Evolutionary conservation across 2,329 filamentous ascomycete species (phyloP).

Genomic region (Botryosphaeria dothidea): DNA sequence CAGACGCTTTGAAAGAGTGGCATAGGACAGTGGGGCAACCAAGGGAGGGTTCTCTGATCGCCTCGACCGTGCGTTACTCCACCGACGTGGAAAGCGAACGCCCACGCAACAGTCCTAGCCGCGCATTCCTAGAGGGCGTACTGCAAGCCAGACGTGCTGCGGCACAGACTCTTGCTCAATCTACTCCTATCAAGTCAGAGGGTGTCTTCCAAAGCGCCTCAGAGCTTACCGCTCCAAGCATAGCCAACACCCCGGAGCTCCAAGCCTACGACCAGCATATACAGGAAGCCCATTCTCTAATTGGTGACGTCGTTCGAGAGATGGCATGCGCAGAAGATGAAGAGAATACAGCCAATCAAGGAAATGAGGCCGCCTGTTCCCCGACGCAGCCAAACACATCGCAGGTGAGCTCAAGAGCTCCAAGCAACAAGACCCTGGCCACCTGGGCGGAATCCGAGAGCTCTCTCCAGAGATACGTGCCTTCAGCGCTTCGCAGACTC

Average conservation of each 20-base stretch:
- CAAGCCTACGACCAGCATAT: slow-evolving; percentile 35
- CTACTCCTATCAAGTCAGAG: slow-evolving; percentile 27
- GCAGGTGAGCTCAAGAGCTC: background rate
- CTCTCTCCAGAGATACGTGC: background rate
- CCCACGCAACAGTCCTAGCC: slow-evolving; percentile 6
- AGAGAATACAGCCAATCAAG: background rate
- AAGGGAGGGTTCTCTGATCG: background rate
- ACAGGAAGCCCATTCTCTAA: slow-evolving; percentile 29
- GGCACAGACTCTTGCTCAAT: slow-evolving; percentile 2
- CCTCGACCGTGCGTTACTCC: slow-evolving; percentile 3
- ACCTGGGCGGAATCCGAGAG: background rate
- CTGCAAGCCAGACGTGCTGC: background rate
- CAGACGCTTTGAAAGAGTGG: background rate
- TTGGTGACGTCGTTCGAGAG: background rate
- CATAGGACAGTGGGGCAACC: slow-evolving; percentile 5
- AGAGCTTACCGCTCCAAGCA: slow-evolving; percentile 50
- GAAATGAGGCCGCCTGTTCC: background rate
- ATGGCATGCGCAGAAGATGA: background rate
- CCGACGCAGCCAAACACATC: background rate
- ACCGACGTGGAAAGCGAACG: slow-evolving; percentile 4
- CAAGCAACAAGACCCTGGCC: background rate
- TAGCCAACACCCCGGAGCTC: slow-evolving; percentile 43
- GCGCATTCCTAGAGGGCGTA: slow-evolving; percentile 5
- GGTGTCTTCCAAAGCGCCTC: slow-evolving; percentile 48
- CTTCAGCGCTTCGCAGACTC: slow-evolving; percentile 31